Evolutionary conservation across 2,329 filamentous ascomycete species (phyloP).

Genomic region (Colletotrichum costaricense): DNA sequence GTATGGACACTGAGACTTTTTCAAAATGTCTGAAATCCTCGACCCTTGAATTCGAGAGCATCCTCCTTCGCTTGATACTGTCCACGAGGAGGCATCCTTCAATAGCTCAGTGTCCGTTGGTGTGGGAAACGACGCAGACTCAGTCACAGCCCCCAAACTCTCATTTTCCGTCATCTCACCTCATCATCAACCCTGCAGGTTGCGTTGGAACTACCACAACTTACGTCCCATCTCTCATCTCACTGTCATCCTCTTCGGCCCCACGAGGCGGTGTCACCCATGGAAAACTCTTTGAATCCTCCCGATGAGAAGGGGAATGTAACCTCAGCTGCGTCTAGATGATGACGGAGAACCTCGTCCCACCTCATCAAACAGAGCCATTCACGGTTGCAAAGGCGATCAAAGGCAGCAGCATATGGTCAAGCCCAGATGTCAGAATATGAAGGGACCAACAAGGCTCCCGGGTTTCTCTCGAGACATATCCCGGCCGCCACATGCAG

Average conservation of each 20-base stretch:
- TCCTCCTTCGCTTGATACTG: background rate
- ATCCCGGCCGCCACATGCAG: constrained; percentile 22
- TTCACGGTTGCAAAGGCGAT: background rate
- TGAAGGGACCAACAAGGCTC: background rate
- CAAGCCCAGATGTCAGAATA: background rate
- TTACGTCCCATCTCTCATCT: constrained; percentile 5
- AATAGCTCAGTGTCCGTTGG: background rate
- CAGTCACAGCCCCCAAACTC: constrained; percentile 9
- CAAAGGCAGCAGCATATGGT: constrained; percentile 7
- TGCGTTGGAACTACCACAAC: constrained; percentile 20
- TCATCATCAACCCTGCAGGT: constrained; percentile 33
- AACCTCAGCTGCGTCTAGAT: background rate
- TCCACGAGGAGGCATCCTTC: background rate
- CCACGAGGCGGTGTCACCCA: constrained; percentile 6
- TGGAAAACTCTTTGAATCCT: background rate
- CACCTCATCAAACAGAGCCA: background rate
- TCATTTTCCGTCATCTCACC: constrained; percentile 32
- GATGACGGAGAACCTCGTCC: background rate
- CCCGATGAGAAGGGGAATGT: background rate
- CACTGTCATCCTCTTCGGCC: background rate
- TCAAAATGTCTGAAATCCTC: background rate
- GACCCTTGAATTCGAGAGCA: background rate
- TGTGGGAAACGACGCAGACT: background rate
- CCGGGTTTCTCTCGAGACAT: background rate
- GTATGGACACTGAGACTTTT: background rate